Conservation (phyloP, 2,329 filamentous ascomycete species). For the Corynespora cassiicola region DNA sequence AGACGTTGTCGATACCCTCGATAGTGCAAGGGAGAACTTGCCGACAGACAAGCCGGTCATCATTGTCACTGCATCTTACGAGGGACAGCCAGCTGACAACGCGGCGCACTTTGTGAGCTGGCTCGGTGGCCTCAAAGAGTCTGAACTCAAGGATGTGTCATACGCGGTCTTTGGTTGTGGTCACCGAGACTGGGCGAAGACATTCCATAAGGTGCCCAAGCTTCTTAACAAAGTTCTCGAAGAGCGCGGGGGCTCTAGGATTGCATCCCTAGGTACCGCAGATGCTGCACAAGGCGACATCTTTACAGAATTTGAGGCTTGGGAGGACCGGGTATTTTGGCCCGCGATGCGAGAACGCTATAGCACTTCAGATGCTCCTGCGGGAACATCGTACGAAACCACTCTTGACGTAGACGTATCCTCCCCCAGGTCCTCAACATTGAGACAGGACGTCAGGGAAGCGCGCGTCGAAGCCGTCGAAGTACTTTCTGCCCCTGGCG, state of each 20-base stretch:
- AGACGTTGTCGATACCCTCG: conserved; percentile 41
- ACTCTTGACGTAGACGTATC: conserved; percentile 41
- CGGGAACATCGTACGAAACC: conserved; percentile 30
- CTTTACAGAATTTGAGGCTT: conserved; percentile 50
- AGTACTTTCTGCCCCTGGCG: conserved; percentile 33
- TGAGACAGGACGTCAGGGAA: conserved; percentile 46
- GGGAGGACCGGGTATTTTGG: conserved; percentile 48
- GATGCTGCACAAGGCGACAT: conserved; percentile 48
- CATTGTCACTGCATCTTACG: conserved; percentile 50
- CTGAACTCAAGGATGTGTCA: conserved; percentile 39
- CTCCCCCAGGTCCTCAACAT: conserved; percentile 39
- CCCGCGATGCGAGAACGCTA: conserved; percentile 42
- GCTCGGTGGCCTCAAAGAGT: conserved; percentile 37
- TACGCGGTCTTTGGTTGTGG: conserved; percentile 52
- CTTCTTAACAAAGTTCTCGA: conserved; percentile 40
- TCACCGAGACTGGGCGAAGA: conserved; percentile 50
- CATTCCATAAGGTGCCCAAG: conserved; percentile 51
- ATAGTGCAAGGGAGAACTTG: conserved; percentile 40
- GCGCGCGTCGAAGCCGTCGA: conserved; percentile 41
- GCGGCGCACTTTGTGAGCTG: conserved; percentile 51
- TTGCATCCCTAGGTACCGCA: conserved; percentile 40
- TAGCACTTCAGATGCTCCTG: conserved; percentile 28
- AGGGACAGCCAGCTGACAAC: conserved; percentile 52
- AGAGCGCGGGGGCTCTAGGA: conserved; percentile 34
- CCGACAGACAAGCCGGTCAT: conserved; percentile 45